Evolutionary conservation across 1,139 yeast species (phyloP), one percentile per base, ranked within the genome.

Genomic region (Hemisphaericaspora xylanilytica): DNA sequence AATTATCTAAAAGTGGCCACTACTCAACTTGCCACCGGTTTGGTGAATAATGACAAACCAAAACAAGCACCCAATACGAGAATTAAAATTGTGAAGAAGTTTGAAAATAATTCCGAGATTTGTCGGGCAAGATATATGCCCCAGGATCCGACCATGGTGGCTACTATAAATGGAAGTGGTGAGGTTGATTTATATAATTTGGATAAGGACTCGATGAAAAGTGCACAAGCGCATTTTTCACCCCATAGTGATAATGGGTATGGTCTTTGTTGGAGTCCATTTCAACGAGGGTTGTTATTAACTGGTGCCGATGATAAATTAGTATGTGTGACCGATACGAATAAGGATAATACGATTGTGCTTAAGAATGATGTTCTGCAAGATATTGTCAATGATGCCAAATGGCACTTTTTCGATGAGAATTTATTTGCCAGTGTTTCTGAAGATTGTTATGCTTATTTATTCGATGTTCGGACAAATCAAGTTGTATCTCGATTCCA

Each of bases 91-190:
- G 65, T 71, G 33, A 82, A 81, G 56, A 84, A 85, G 50, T 63
- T 61, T 42, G 65, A 62, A 43, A 75, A 73, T 48, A 55, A 58
- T 24, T 61, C 73, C 65, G 95, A 85, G 55, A 79, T 90, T 40
- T 87, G 89, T 54, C 72, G 90, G 47, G 96, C 96, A 4, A 75
- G 96, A 32, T 81, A 78, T 54, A 79, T 84, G 77, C 96, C 96
- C 0, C 84, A 80, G 49, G 74, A 82, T 49, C 70, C 86, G 3
- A 73, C 69, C 32, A 59, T 79, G 0, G 75, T 89, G 11, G 92
- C 95, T 3, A 80, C 96, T 0, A 81, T 89, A 48, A 80, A 85
- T 46, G 95, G 90, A 1, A 60, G 63, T 3, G 97, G 98, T 17
- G 78, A 75, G 35, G 78, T 85, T 1, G 80, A 71, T 47, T 59